Percentiles rank a stretch among this genome's conserved stretches.
These are phyloP conservation scores for Orbilia brochopaga DNA, from an alignment of 2,329 filamentous ascomycete genomes.

Conservation along the genomic window DNA sequence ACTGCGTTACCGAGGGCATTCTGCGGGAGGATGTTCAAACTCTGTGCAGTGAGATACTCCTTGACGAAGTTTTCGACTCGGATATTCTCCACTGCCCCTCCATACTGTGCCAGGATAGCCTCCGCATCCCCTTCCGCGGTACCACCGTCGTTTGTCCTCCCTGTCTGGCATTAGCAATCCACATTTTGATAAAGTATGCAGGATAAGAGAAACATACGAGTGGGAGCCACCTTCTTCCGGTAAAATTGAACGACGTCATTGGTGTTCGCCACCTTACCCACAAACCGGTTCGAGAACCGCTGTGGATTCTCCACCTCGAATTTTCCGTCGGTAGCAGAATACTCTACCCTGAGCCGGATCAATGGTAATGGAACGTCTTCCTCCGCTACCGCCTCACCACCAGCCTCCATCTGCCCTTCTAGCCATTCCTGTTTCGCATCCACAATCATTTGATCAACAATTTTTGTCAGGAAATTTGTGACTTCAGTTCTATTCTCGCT, in stretches of 20 bases:
- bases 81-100: slow-evolving; percentile 70
- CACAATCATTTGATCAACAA: slow-evolving; percentile 86
- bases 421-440: slow-evolving; percentile 83
- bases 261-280: slow-evolving; percentile 87
- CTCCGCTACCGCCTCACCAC: slow-evolving; percentile 63
- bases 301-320: slow-evolving; percentile 96
- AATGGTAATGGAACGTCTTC: slow-evolving; percentile 76
- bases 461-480: slow-evolving; percentile 73
- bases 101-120: slow-evolving; percentile 65
- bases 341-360: slow-evolving; percentile 88
- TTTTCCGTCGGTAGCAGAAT: slow-evolving; percentile 78
- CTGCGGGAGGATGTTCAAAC: slow-evolving; percentile 88
- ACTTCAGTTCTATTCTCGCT: slow-evolving; percentile 83
- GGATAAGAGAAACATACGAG: slow-evolving; percentile 57
- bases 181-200: slow-evolving; percentile 37
- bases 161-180: slow-evolving; percentile 20
- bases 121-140: slow-evolving; percentile 69
- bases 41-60: slow-evolving; percentile 85
- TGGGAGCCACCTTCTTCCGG: slow-evolving; percentile 75
- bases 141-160: slow-evolving; percentile 60
- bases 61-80: slow-evolving; percentile 88
- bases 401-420: slow-evolving; percentile 71
- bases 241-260: slow-evolving; percentile 95
- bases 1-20: slow-evolving; percentile 93
- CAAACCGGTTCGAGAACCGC: slow-evolving; percentile 90